Percentiles rank a stretch among this genome's conserved stretches.
Evolutionary conservation across 768 basidiomycete species (phyloP).

Genomic region (Naematelia encephala): DNA sequence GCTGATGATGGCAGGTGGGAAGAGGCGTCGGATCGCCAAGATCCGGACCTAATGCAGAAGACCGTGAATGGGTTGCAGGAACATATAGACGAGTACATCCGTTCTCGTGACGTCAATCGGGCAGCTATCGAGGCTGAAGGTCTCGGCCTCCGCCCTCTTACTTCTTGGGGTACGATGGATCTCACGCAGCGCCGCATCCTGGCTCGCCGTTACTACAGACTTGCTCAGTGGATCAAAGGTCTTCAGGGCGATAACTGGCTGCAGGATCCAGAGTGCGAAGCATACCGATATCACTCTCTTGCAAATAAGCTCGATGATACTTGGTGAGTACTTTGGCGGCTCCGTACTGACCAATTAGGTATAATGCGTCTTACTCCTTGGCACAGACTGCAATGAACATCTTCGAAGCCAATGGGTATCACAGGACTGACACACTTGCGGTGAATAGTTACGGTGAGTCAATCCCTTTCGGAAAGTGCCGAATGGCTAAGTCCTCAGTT

Average conservation of each 20-base stretch:
- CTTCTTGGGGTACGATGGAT: conserved; percentile 2
- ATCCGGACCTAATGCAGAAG: conserved; percentile 7
- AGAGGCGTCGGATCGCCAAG: conserved; percentile 18
- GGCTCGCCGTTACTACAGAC: conserved; percentile 34
- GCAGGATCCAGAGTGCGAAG: conserved; percentile 36
- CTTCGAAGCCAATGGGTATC: conserved; percentile 32
- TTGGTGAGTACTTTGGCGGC: conserved; percentile 25
- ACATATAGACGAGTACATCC: conserved; percentile 25
- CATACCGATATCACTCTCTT: conserved; percentile 35
- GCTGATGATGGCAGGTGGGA: conserved; percentile 30
- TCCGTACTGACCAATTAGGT: conserved; percentile 20
- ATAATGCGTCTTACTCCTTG: conserved; percentile 27
- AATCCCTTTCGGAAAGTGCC: not conserved
- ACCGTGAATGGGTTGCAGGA: conserved; percentile 22
- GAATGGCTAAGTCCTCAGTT: conserved; percentile 21
- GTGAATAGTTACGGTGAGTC: conserved; percentile 39
- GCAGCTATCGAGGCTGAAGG: conserved; percentile 26
- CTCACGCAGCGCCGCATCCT: conserved; percentile 13
- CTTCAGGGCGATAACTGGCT: conserved; percentile 35
- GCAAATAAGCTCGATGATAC: conserved; percentile 36
- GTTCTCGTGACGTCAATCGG: conserved; percentile 14
- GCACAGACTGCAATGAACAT: conserved; percentile 35
- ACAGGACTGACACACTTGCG: conserved; percentile 25
- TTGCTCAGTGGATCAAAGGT: conserved; percentile 41
- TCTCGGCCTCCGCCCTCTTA: conserved; percentile 25